Percentiles rank a stretch among this genome's conserved stretches.
Evolutionary conservation across 2,329 filamentous ascomycete genomes (phyloP).

Genomic region (Coniella vitis): DNA sequence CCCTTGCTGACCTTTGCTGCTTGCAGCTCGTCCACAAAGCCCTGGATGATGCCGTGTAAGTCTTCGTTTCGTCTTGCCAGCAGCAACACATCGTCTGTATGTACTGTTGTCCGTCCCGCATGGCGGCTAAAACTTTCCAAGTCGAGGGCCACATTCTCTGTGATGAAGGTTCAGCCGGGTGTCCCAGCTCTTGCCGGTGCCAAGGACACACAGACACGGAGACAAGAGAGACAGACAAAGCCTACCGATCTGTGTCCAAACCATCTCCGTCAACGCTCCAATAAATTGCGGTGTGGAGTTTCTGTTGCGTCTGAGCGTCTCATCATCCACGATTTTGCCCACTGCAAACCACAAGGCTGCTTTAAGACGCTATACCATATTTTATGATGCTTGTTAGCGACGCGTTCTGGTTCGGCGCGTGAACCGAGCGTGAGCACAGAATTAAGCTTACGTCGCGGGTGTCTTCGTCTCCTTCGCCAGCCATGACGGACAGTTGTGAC

Average conservation of each 20-base stretch:
- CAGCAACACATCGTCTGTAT: conserved; percentile 80
- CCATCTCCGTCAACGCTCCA: conserved; percentile 75
- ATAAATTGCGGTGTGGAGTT: conserved; percentile 93
- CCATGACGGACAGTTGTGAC: conserved; percentile 20
- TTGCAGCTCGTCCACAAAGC: conserved; percentile 57
- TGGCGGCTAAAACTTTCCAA: conserved; percentile 60
- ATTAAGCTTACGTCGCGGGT: conserved; percentile 22
- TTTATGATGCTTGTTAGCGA: background rate
- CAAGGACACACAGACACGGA: too few species aligned
- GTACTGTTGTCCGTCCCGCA: conserved; percentile 72
- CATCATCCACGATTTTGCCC: conserved; percentile 82
- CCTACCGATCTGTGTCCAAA: conserved; percentile 79
- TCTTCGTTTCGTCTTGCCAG: conserved; percentile 83
- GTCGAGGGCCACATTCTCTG: conserved; percentile 51
- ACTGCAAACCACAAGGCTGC: conserved; percentile 78
- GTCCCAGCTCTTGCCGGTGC: background rate
- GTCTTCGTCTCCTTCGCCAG: conserved; percentile 25
- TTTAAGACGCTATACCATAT: conserved; percentile 60
- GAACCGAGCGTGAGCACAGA: background rate
- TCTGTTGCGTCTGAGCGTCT: conserved; percentile 63
- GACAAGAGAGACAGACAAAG: background rate
- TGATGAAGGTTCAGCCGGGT: background rate
- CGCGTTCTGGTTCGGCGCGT: conserved; percentile 4
- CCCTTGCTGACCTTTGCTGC: conserved; percentile 32
- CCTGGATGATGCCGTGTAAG: conserved; percentile 66